phyloP scores from a whole-genome alignment of 2,329 filamentous ascomycete genomes.

The Phyllosticta capitalensis region DNA sequence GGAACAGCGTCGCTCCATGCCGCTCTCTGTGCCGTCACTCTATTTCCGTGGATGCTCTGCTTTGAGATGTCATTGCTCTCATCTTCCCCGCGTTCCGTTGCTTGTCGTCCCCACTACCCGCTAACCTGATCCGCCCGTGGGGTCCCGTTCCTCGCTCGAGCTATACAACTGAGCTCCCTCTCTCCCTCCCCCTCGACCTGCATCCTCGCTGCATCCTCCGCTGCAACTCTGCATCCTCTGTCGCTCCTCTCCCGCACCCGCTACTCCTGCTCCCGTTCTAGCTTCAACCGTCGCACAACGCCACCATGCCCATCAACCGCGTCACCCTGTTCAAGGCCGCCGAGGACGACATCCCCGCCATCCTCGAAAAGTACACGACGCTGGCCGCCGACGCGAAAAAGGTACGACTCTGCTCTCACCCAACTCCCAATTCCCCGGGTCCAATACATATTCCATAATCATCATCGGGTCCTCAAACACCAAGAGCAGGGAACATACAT shows the following conservation, averaged over 20 bases:
- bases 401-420: constrained; percentile 16
- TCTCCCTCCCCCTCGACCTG: neutral
- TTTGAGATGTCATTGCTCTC: too few relatives aligned
- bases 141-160: too few relatives aligned
- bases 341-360: constrained; percentile 22
- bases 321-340: constrained; percentile 30
- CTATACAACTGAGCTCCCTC: neutral
- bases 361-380: constrained; percentile 24
- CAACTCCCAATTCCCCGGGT: neutral
- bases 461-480: constrained; percentile 2
- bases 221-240: neutral
- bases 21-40: neutral
- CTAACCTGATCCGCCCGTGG: too few relatives aligned
- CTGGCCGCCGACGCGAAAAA: constrained; percentile 25
- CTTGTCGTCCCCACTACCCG: too few relatives aligned
- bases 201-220: constrained; percentile 4
- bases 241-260: neutral
- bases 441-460: neutral
- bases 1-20: neutral
- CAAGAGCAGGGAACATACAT: neutral
- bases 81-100: too few relatives aligned
- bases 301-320: constrained; percentile 24
- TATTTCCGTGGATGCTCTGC: neutral
- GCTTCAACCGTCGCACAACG: constrained; percentile 1
- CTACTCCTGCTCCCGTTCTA: neutral